phyloP scores from a whole-genome alignment of 2,329 filamentous ascomycete genomes.

The Juglanconis sp. region DNA sequence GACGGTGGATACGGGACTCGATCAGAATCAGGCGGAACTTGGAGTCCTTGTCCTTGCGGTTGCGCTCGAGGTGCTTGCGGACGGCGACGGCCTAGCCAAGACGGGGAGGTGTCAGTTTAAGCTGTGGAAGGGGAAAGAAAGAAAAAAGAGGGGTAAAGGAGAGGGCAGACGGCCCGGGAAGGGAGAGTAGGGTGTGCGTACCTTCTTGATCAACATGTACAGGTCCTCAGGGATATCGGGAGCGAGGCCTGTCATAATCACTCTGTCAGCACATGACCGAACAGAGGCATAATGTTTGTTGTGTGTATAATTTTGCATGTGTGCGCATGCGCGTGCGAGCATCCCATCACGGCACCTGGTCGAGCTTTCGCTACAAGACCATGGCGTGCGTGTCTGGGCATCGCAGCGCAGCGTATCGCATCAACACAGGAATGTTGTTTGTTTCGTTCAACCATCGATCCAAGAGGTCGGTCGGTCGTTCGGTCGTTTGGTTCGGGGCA shows the following conservation, averaged over 20 bases:
- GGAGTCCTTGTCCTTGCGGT: conserved; percentile 99
- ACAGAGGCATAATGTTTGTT: conserved; percentile 66
- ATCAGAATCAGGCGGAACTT: conserved; percentile 99
- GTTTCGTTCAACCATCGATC: background rate
- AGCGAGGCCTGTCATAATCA: conserved; percentile 87
- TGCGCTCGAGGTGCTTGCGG: conserved; percentile 99
- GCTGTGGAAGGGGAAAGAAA: background rate
- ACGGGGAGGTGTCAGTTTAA: background rate
- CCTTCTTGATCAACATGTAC: conserved; percentile 99
- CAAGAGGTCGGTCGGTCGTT: background rate
- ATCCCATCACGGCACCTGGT: conserved; percentile 9
- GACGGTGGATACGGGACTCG: conserved; percentile 99
- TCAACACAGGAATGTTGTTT: background rate
- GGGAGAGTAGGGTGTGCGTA: conserved; percentile 35
- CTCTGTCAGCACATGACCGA: conserved; percentile 91
- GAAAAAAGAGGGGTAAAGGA: background rate
- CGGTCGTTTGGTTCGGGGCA: background rate
- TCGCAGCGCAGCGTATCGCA: conserved; percentile 11
- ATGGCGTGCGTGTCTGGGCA: conserved; percentile 21
- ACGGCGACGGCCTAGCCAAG: conserved; percentile 78
- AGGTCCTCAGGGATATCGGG: conserved; percentile 99
- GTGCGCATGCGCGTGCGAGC: background rate
- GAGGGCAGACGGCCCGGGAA: background rate
- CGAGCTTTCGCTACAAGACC: conserved; percentile 21
- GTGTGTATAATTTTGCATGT: conserved; percentile 7